phyloP scores from a whole-genome alignment of 2,329 filamentous ascomycete genomes.

The Trichoderma atroviride region DNA sequence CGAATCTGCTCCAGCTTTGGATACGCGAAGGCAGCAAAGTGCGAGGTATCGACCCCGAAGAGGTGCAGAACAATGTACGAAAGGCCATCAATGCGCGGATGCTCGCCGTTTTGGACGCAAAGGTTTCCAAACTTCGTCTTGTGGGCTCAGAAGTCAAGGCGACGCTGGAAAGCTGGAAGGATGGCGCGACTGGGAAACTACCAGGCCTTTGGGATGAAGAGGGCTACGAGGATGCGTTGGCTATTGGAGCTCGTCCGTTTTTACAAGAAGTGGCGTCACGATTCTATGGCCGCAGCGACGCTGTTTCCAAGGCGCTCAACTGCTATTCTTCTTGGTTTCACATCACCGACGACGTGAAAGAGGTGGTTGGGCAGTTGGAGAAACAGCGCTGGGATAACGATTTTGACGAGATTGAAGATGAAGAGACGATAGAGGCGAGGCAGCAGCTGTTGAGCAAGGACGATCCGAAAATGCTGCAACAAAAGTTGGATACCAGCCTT shows the following conservation, averaged over 20 bases:
- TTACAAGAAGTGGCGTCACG: constrained; percentile 69
- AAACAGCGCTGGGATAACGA: constrained; percentile 76
- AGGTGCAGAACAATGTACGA: constrained; percentile 70
- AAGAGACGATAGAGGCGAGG: constrained; percentile 67
- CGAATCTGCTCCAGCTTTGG: constrained; percentile 73
- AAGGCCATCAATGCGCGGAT: constrained; percentile 70
- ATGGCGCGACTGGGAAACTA: constrained; percentile 53
- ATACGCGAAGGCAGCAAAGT: constrained; percentile 67
- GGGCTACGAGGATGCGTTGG: constrained; percentile 66
- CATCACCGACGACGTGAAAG: constrained; percentile 68
- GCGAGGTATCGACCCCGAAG: constrained; percentile 66
- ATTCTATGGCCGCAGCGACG: constrained; percentile 71
- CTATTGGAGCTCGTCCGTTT: constrained; percentile 67
- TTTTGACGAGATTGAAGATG: constrained; percentile 72
- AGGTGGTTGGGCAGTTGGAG: constrained; percentile 65
- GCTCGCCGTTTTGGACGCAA: constrained; percentile 61
- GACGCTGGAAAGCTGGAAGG: constrained; percentile 63
- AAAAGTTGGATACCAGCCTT: constrained; percentile 60
- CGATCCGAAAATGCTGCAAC: constrained; percentile 66
- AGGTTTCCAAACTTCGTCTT: constrained; percentile 64
- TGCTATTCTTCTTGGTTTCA: constrained; percentile 73
- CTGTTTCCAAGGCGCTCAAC: constrained; percentile 63
- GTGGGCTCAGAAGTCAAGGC: constrained; percentile 67
- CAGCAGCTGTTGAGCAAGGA: constrained; percentile 71
- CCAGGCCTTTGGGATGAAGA: constrained; percentile 68